These are phyloP conservation scores for Dovyalis caffra DNA, from an alignment of 345 rosid species.

Conservation along the genomic window DNA sequence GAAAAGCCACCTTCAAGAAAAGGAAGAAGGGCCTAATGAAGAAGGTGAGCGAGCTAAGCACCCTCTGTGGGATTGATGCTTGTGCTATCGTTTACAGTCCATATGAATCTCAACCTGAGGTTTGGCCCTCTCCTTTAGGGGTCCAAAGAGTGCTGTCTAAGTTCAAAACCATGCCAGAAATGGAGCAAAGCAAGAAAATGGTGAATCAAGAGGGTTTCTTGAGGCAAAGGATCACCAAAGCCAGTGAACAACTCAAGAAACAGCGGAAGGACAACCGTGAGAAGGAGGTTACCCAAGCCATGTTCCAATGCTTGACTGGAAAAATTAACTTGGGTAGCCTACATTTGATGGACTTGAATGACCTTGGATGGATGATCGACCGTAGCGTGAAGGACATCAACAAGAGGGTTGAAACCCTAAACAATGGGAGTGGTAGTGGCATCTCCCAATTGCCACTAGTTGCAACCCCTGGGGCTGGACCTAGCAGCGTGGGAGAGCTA, in stretches of 20 bases:
- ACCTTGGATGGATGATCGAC: conserved; percentile 37
- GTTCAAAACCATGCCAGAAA: conserved; percentile 39
- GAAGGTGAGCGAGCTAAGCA: conserved; percentile 61
- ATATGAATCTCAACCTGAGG: conserved; percentile 35
- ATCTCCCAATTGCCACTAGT: not conserved
- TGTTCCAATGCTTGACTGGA: conserved; percentile 31
- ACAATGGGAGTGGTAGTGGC: not conserved
- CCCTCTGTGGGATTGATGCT: conserved; percentile 54
- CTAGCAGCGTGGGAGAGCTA: not conserved
- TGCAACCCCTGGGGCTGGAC: not conserved
- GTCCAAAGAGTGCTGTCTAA: conserved; percentile 29
- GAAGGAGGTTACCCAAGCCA: conserved; percentile 31
- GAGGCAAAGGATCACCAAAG: conserved; percentile 32
- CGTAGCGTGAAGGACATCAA: conserved; percentile 23
- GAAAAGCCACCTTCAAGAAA: conserved; percentile 62
- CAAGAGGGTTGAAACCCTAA: conserved; percentile 1
- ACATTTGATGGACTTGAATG: conserved; percentile 39
- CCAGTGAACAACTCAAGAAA: conserved; percentile 37
- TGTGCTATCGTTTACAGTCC: conserved; percentile 45
- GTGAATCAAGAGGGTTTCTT: conserved; percentile 45
- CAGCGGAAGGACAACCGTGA: conserved; percentile 40
- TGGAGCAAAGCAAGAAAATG: conserved; percentile 52
- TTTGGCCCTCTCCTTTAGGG: conserved; percentile 47
- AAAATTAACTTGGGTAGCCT: not conserved
- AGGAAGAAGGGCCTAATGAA: conserved; percentile 60